Conservation (phyloP, 768 basidiomycete species). For the Kwoniella pini region DNA sequence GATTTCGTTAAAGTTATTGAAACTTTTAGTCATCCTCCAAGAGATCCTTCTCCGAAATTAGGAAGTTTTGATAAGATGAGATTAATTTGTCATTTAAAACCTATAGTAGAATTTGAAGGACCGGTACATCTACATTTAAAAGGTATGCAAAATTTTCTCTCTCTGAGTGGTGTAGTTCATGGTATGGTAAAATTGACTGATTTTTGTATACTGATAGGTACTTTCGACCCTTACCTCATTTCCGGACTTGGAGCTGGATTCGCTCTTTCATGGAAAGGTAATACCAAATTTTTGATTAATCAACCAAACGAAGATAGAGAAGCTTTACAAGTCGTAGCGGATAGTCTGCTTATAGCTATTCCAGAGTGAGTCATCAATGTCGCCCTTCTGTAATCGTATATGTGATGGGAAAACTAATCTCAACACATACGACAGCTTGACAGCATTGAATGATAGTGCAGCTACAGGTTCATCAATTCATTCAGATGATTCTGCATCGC, state of each 20-base stretch:
- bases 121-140: constrained; percentile 80
- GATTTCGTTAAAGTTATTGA: constrained; percentile 83
- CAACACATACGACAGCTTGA: constrained; percentile 22
- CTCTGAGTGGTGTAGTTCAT: too few relatives aligned
- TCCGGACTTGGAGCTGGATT: constrained; percentile 78
- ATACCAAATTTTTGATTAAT: constrained; percentile 69
- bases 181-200: too few relatives aligned
- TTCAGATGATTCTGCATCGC: constrained; percentile 6
- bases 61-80: constrained; percentile 95
- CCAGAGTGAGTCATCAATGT: constrained; percentile 66
- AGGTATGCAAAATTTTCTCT: constrained; percentile 60
- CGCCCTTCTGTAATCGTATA: background rate
- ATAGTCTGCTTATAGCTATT: constrained; percentile 77
- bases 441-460: constrained; percentile 49
- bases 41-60: constrained; percentile 76
- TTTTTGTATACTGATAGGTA: constrained; percentile 60
- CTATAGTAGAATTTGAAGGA: constrained; percentile 65
- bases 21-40: constrained; percentile 71
- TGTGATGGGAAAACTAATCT: background rate
- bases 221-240: constrained; percentile 74
- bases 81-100: constrained; percentile 75
- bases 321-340: constrained; percentile 76
- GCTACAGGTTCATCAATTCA: constrained; percentile 41
- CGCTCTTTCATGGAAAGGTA: constrained; percentile 77
- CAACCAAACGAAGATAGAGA: constrained; percentile 72